Evolutionary conservation across 1,139 yeast genomes (phyloP).

Genomic region (Magnusiomyces sp.): DNA sequence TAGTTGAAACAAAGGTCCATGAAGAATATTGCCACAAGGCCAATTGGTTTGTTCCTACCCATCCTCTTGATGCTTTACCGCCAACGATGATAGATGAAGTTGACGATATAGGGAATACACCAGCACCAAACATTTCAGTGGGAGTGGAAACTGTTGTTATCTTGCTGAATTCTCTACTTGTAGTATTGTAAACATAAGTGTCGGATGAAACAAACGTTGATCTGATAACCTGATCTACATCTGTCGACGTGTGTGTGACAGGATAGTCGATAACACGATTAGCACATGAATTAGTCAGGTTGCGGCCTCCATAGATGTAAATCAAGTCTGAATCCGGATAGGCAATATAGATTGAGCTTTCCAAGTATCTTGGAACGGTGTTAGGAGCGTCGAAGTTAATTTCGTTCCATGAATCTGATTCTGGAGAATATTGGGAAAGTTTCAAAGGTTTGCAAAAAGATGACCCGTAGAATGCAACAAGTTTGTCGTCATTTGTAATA

Average conservation of each 20-base stretch:
- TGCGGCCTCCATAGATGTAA: slow-evolving; percentile 44
- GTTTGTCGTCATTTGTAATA: slow-evolving; percentile 9
- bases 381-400: slow-evolving; percentile 10
- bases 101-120: slow-evolving; percentile 16
- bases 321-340: slow-evolving; percentile 34
- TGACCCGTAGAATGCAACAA: slow-evolving; percentile 17
- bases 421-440: slow-evolving; percentile 16
- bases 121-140: slow-evolving; percentile 42
- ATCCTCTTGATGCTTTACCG: slow-evolving; percentile 45
- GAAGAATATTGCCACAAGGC: slow-evolving; percentile 52
- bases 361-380: slow-evolving; percentile 16
- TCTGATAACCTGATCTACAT: no score
- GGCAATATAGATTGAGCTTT: slow-evolving; percentile 34
- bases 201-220: slow-evolving; percentile 26
- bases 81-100: slow-evolving; percentile 38
- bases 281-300: neutral
- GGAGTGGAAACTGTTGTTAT: slow-evolving; percentile 37
- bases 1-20: slow-evolving; percentile 45
- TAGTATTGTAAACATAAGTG: slow-evolving; percentile 34
- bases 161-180: slow-evolving; percentile 22
- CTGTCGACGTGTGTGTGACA: no score
- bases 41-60: slow-evolving; percentile 54
- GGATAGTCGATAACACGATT: neutral
- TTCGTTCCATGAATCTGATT: slow-evolving; percentile 17
- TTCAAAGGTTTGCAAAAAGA: slow-evolving; percentile 15